These are phyloP conservation scores for Penicillium roqueforti DNA, from an alignment of 495 filamentous ascomycete species.

Conservation along the genomic window DNA sequence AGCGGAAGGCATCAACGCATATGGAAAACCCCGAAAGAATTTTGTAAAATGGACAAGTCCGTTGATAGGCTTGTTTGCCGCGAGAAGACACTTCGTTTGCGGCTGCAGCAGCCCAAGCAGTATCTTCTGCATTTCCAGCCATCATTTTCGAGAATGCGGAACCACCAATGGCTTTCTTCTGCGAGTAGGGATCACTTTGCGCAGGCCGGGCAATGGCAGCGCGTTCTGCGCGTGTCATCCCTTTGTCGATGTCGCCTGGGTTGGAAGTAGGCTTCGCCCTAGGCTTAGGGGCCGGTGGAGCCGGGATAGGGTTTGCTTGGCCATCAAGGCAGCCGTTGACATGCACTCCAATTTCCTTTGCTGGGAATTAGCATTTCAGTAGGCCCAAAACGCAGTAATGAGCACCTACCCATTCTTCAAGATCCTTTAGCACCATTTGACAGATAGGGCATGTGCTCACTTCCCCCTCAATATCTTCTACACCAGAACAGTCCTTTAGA, in stretches of 20 bases:
- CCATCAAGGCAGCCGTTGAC: constrained; percentile 94
- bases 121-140: constrained; percentile 83
- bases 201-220: constrained; percentile 69
- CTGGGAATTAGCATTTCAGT: constrained; percentile 15
- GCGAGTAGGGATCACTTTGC: constrained; percentile 67
- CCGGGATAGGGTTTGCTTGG: constrained; percentile 42
- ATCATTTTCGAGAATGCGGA: constrained; percentile 91
- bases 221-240: constrained; percentile 54
- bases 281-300: constrained; percentile 37
- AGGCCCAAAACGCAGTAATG: neutral
- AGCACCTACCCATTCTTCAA: constrained; percentile 51
- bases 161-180: constrained; percentile 34
- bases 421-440: constrained; percentile 52
- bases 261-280: constrained; percentile 4
- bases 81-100: constrained; percentile 70
- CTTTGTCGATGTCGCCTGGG: constrained; percentile 15
- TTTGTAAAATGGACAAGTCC: constrained; percentile 98
- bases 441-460: constrained; percentile 71
- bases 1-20: constrained; percentile 94
- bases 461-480: constrained; percentile 36
- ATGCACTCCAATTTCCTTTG: constrained; percentile 57
- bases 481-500: constrained; percentile 21
- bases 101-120: constrained; percentile 83
- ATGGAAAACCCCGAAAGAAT: constrained; percentile 89
- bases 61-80: constrained; percentile 83